These are phyloP conservation scores for Cicer chorassanicum DNA, from an alignment of 306 rosid species.

Conservation along the genomic window DNA sequence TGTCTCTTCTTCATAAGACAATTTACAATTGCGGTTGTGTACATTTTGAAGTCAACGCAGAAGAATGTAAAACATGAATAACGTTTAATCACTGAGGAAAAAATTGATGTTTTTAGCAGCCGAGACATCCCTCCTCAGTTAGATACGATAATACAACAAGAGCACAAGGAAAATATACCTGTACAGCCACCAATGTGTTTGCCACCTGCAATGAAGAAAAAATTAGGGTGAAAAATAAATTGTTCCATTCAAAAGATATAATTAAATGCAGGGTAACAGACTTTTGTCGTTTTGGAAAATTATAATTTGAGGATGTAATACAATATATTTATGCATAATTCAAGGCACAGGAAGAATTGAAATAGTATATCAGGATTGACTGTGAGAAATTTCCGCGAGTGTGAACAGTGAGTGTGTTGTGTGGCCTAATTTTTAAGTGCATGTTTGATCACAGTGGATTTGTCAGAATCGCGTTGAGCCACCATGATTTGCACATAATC, in stretches of 20 bases:
- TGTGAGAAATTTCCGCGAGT: background rate
- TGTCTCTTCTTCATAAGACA: background rate
- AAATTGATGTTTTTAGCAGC: constrained; percentile 8
- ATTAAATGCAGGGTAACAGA: constrained; percentile 18
- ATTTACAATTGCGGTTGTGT: constrained; percentile 1
- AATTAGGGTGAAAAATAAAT: constrained; percentile 38
- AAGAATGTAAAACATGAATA: constrained; percentile 2
- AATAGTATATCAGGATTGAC: constrained; percentile 1
- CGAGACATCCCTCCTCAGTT: constrained; percentile 2
- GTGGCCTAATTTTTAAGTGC: constrained; percentile 28
- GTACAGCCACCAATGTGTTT: constrained; percentile 94
- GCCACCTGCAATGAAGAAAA: constrained; percentile 73
- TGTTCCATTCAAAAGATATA: constrained; percentile 20
- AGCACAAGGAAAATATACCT: constrained; percentile 55
- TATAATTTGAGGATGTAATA: constrained; percentile 1
- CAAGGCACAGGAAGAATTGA: constrained; percentile 12
- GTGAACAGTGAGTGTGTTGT: constrained; percentile 10
- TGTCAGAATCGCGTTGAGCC: no score
- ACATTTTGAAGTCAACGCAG: constrained; percentile 20
- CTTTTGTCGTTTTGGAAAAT: background rate
- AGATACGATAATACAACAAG: constrained; percentile 19
- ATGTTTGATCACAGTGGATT: no score
- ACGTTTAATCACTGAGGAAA: constrained; percentile 5
- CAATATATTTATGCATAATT: constrained; percentile 1
- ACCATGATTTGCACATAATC: no score